These are phyloP conservation scores for Phalaenopsis hybrid DNA, from an alignment of 116 monocot species.

Conservation along the genomic window DNA sequence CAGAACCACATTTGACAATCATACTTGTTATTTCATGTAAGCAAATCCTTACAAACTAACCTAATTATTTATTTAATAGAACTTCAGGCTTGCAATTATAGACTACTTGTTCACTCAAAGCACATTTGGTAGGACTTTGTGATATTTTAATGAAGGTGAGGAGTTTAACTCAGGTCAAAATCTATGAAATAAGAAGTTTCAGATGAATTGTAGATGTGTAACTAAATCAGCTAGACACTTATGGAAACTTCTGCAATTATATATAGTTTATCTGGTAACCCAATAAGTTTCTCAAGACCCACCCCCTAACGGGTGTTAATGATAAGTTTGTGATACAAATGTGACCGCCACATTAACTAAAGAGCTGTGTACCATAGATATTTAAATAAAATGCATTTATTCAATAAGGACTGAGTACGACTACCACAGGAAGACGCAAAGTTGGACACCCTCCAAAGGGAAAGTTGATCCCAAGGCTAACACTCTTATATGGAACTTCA, in stretches of 20 bases:
- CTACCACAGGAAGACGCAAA: constrained; percentile 83
- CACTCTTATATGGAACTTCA: constrained; percentile 27
- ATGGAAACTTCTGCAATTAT: neutral
- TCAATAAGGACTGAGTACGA: constrained; percentile 43
- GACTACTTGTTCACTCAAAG: neutral
- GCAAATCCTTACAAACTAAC: too few species aligned
- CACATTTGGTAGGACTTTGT: neutral
- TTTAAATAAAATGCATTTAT: neutral
- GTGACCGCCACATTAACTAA: neutral
- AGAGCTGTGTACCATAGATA: neutral
- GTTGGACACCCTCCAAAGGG: constrained; percentile 67
- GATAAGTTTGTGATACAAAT: neutral
- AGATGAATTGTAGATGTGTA: neutral
- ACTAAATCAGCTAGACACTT: neutral
- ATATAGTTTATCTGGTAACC: neutral
- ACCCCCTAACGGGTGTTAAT: neutral
- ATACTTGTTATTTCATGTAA: neutral
- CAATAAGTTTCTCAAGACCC: neutral
- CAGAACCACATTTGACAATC: neutral
- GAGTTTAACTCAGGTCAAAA: neutral
- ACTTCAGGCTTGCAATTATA: neutral
- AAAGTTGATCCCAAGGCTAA: constrained; percentile 54
- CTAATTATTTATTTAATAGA: neutral
- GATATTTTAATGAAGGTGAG: neutral
- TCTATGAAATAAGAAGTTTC: neutral